Evolutionary conservation across 1,284 basidiomycete species (phyloP).

Genomic region (Ustilago curta): DNA sequence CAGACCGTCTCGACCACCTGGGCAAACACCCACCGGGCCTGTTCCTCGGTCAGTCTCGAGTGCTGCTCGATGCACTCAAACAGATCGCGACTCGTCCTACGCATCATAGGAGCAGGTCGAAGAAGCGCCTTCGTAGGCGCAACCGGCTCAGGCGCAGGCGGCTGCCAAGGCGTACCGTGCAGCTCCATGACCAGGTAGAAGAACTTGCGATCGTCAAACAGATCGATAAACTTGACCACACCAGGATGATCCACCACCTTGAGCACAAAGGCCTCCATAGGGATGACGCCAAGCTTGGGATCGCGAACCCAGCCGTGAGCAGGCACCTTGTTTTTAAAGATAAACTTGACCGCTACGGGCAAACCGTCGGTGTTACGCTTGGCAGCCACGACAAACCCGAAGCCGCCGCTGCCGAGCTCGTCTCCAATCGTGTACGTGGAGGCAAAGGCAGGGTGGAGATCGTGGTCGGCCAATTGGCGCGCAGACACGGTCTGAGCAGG

Average conservation of each 20-base stretch:
- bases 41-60: constrained; percentile 81
- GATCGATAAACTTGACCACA: constrained; percentile 83
- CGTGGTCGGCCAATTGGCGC: constrained; percentile 67
- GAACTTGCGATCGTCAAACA: constrained; percentile 84
- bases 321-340: constrained; percentile 85
- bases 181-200: constrained; percentile 93
- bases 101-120: constrained; percentile 72
- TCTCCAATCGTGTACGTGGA: constrained; percentile 75
- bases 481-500: constrained; percentile 56
- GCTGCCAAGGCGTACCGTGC: constrained; percentile 85
- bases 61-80: constrained; percentile 94
- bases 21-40: constrained; percentile 83
- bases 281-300: constrained; percentile 72
- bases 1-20: constrained; percentile 87
- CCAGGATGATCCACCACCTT: constrained; percentile 80
- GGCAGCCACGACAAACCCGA: constrained; percentile 80
- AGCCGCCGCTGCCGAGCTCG: constrained; percentile 89
- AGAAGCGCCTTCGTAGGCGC: constrained; percentile 15
- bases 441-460: constrained; percentile 79
- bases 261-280: constrained; percentile 84
- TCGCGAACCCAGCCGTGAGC: constrained; percentile 83
- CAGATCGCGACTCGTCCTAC: constrained; percentile 85
- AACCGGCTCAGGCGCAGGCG: constrained; percentile 27
- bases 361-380: constrained; percentile 71
- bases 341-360: constrained; percentile 92